A percentile compares a stretch with the other conserved stretches of the same genome.
phyloP scores from a whole-genome alignment of 345 rosid genomes.

The Nasturtium officinale region DNA sequence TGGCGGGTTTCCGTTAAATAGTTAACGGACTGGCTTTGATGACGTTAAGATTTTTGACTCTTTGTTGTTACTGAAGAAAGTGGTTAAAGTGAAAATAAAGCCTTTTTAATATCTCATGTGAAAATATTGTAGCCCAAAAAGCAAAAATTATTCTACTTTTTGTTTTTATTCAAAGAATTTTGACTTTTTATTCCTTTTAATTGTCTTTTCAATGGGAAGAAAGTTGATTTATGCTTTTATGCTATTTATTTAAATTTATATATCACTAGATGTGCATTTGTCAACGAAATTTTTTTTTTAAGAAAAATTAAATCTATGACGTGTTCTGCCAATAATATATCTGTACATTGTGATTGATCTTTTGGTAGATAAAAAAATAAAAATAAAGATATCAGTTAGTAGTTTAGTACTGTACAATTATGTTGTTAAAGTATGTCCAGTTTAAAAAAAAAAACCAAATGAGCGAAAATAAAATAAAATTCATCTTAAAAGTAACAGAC shows the following conservation, averaged over 20 bases:
- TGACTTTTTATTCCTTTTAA: slow-evolving; percentile 6
- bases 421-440: background rate
- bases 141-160: slow-evolving; percentile 1
- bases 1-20: slow-evolving; percentile 11
- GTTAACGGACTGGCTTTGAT: background rate
- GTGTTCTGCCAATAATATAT: background rate
- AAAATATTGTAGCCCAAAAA: background rate
- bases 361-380: too few species aligned
- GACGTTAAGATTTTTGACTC: background rate
- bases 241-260: background rate
- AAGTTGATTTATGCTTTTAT: background rate
- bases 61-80: background rate
- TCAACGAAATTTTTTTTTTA: background rate
- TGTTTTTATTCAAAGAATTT: background rate
- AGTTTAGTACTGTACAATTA: too few species aligned
- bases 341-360: background rate
- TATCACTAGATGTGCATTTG: too few species aligned
- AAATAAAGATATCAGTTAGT: background rate
- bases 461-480: background rate
- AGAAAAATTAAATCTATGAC: background rate
- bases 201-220: background rate
- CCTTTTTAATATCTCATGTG: background rate
- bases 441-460: background rate
- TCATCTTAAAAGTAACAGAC: background rate
- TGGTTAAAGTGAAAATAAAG: background rate